Percentiles rank a stretch among this genome's conserved stretches.
Conservation (phyloP, 2,329 filamentous ascomycete species). For the Talaromyces sp. region DNA sequence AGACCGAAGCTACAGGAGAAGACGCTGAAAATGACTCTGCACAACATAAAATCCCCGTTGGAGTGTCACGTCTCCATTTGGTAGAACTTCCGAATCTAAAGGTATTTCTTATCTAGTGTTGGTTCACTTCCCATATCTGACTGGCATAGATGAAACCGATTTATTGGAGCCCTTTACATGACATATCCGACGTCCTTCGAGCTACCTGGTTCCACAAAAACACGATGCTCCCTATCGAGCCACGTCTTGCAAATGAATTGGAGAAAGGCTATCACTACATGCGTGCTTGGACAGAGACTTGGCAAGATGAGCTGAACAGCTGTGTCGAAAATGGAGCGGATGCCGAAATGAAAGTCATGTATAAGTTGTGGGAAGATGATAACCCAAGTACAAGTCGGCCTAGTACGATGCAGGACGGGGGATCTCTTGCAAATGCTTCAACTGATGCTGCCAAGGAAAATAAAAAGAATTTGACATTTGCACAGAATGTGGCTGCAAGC, state of each 20-base stretch:
- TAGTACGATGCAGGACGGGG: conserved; percentile 33
- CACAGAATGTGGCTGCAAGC: conserved; percentile 39
- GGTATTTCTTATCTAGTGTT: conserved; percentile 17
- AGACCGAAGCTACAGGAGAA: conserved; percentile 7
- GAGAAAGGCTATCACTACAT: conserved; percentile 87
- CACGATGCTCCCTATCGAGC: conserved; percentile 84
- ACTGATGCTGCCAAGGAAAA: conserved; percentile 15
- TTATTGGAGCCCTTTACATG: conserved; percentile 93
- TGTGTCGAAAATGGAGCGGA: conserved; percentile 83
- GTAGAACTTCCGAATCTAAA: conserved; percentile 72
- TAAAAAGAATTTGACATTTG: conserved; percentile 20
- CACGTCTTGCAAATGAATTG: conserved; percentile 80
- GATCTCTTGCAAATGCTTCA: conserved; percentile 11
- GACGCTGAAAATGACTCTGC: conserved; percentile 24
- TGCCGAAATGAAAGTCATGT: conserved; percentile 85
- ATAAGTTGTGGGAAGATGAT: conserved; percentile 69
- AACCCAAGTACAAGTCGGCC: conserved; percentile 30
- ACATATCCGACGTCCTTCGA: conserved; percentile 73
- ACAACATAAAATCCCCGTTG: conserved; percentile 68
- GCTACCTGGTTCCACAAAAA: conserved; percentile 98
- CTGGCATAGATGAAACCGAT: conserved; percentile 78
- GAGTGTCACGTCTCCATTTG: conserved; percentile 82
- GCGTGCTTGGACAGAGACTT: conserved; percentile 84
- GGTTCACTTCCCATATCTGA: not conserved
- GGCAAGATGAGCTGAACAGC: conserved; percentile 84